Conservation (phyloP, 2,329 filamentous ascomycete genomes). For the Rhinocladiella mackenziei region DNA sequence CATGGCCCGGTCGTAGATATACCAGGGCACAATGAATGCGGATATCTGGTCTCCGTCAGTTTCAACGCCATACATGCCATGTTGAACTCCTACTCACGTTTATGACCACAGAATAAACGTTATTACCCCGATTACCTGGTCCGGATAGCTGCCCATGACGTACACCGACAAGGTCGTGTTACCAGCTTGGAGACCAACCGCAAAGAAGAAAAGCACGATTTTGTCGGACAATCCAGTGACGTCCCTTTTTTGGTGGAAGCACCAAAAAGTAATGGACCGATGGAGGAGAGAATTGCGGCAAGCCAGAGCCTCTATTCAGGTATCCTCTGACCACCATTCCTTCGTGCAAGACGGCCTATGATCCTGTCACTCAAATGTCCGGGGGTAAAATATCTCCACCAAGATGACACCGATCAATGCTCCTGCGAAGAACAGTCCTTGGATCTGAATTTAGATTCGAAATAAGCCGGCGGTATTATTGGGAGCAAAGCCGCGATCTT, state of each 20-base stretch:
- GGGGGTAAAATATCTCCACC: slow-evolving; percentile 11
- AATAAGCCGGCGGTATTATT: slow-evolving; percentile 14
- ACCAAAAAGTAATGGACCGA: slow-evolving; percentile 10
- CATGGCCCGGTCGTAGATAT: no score
- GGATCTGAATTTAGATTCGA: slow-evolving; percentile 10
- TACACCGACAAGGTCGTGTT: slow-evolving; percentile 13
- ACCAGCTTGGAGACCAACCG: slow-evolving; percentile 11
- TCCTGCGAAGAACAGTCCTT: slow-evolving; percentile 12
- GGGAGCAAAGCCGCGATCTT: slow-evolving; percentile 7
- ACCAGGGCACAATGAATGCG: no score
- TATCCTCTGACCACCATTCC: slow-evolving; percentile 1
- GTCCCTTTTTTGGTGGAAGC: slow-evolving; percentile 3
- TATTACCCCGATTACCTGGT: slow-evolving; percentile 12
- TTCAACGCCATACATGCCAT: no score
- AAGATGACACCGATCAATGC: slow-evolving; percentile 7
- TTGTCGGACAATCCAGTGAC: slow-evolving; percentile 15
- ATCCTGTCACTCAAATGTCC: slow-evolving; percentile 13
- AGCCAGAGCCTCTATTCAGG: slow-evolving; percentile 17
- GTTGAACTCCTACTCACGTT: no score
- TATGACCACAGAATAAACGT: slow-evolving; percentile 17
- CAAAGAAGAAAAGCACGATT: slow-evolving; percentile 14
- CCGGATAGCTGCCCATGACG: slow-evolving; percentile 14
- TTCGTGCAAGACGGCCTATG: slow-evolving; percentile 1
- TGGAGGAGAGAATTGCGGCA: slow-evolving; percentile 6
- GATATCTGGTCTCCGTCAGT: no score